Evolutionary conservation across 2,329 filamentous ascomycete genomes (phyloP).

Genomic region (Talaromyces sp.): DNA sequence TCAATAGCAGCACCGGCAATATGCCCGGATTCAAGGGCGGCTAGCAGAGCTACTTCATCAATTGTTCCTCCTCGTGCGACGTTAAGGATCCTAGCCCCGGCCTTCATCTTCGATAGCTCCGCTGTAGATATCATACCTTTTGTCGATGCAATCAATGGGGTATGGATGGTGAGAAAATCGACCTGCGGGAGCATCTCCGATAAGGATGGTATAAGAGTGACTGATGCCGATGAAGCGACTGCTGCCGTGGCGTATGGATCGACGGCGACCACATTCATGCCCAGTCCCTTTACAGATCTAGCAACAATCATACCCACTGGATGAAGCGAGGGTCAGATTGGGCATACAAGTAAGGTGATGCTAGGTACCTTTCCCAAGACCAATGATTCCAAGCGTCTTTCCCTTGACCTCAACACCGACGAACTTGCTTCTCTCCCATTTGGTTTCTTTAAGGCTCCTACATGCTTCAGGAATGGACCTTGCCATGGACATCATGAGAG

Average conservation of each 20-base stretch:
- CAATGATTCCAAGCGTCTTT: slow-evolving; percentile 71
- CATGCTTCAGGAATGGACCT: slow-evolving; percentile 68
- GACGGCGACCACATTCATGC: slow-evolving; percentile 68
- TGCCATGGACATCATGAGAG: slow-evolving; percentile 67
- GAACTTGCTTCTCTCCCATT: slow-evolving; percentile 69
- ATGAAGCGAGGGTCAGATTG: background rate
- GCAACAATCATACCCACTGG: slow-evolving; percentile 71
- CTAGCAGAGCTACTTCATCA: slow-evolving; percentile 67
- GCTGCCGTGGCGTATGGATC: slow-evolving; percentile 73
- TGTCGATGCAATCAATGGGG: slow-evolving; percentile 71
- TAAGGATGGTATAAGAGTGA: slow-evolving; percentile 56
- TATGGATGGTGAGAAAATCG: slow-evolving; percentile 78
- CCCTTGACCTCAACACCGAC: slow-evolving; percentile 73
- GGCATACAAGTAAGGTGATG: background rate
- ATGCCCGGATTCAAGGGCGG: slow-evolving; percentile 63
- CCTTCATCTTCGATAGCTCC: slow-evolving; percentile 68
- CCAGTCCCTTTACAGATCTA: slow-evolving; percentile 69
- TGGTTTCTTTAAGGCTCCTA: slow-evolving; percentile 62
- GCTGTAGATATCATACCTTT: slow-evolving; percentile 64
- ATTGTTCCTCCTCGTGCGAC: slow-evolving; percentile 76
- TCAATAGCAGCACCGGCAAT: slow-evolving; percentile 75
- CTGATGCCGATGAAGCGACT: slow-evolving; percentile 63
- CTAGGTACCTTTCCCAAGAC: slow-evolving; percentile 64
- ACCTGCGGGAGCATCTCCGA: slow-evolving; percentile 58
- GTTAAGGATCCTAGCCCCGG: slow-evolving; percentile 68